Percentiles rank a stretch among this genome's conserved stretches.
phyloP scores from a whole-genome alignment of 1,139 yeast species.

The Yamadazyma siamensis region DNA sequence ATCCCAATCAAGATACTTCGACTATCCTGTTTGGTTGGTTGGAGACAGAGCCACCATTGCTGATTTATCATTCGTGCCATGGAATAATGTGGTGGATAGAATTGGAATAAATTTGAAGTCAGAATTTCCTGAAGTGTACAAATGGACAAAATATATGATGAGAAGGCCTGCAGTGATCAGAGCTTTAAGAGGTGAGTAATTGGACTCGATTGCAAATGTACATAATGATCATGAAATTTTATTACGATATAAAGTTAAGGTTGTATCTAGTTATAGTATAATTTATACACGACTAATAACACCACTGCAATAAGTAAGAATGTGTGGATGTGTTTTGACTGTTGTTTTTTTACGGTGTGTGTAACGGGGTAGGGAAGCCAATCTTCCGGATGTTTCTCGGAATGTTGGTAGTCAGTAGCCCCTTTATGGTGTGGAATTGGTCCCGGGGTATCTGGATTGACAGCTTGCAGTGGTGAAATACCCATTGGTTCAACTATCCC shows the following conservation, averaged over 20 bases:
- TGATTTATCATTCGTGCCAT: conserved; percentile 88
- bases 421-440: no score
- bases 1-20: conserved; percentile 82
- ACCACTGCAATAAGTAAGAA: background rate
- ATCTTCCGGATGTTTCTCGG: no score
- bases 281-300: conserved; percentile 1
- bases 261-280: conserved; percentile 3
- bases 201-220: conserved; percentile 3
- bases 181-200: conserved; percentile 64
- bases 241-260: background rate
- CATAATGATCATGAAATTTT: conserved; percentile 6
- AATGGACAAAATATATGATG: conserved; percentile 94
- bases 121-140: conserved; percentile 93
- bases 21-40: conserved; percentile 93
- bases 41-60: conserved; percentile 91
- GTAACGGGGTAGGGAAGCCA: conserved; percentile 6
- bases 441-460: no score
- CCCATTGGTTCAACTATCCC: no score
- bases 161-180: conserved; percentile 80
- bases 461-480: no score
- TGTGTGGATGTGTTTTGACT: background rate
- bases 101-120: conserved; percentile 83
- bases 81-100: conserved; percentile 94
- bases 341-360: background rate
- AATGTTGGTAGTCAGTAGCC: no score